Base-by-base conservation (phyloP, 1,139 yeast genomes). In the Magnusiomyces fungicola region DNA sequence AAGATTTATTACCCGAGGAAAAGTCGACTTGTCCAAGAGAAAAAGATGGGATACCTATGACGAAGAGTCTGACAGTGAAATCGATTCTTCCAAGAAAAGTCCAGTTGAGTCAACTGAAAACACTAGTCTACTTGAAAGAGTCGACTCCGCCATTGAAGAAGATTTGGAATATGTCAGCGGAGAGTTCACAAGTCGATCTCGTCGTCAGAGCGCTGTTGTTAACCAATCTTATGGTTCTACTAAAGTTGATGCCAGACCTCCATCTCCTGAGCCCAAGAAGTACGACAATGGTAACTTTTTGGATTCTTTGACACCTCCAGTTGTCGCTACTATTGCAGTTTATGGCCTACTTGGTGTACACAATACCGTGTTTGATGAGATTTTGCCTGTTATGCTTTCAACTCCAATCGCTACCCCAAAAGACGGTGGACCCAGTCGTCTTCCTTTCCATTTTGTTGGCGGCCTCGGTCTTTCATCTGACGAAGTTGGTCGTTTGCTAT, bases 341-440 rank as follows among this genome's bases (percentile, higher is more conserved):
- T 72, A 72, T 57, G 42, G 45, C 3, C 14, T 50, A 3, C 70
- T 75, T 51, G 66, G 78, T 9, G 67, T 78, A 52, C 83, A 78
- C 57, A 63, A 70, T n/a, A 68, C 78, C n/a, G 75, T 78, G 4
- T 78, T 70, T 60, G 72, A 71, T 46, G 85, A 81, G 61, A 78
- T 81, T 54, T 64, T 79, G 43, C 85, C 87, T 10, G 76, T 81
- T 3, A 75, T 77, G 51, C 64, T 80, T 22, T 81, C 84, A 0
- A 70, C 79, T n/a, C 67, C 70, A 36, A 65, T 75, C 45, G 65
- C 60, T 36, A 52, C 50, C 36, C 45, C 52, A 10, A 36, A 29
- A 10, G n/a, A 4, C 19, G 38, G 43, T 57, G 44, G 52, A 3
- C 39, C 52, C 3, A 66, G 79, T 18, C 57, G 64, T 34, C 78